Conservation (phyloP, 2,329 filamentous ascomycete species). For the Aspergillus pseudoviridinutans region DNA sequence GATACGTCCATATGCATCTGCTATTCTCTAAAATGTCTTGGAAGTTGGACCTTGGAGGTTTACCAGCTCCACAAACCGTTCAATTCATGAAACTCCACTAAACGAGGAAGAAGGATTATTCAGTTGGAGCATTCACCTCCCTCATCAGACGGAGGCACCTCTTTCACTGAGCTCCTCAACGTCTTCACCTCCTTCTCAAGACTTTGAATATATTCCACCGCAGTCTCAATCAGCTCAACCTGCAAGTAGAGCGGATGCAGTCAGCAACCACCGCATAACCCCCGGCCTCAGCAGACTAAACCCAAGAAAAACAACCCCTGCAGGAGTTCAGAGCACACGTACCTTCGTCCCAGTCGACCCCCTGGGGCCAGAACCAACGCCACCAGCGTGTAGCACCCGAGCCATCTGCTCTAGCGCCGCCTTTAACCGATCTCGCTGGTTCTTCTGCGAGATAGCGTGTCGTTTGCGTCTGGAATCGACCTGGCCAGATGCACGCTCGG, state of each 20-base stretch:
- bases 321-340: neutral
- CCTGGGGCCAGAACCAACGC: neutral
- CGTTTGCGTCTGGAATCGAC: slow-evolving; percentile 1
- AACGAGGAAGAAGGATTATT: neutral
- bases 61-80: neutral
- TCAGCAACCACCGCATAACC: neutral
- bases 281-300: neutral
- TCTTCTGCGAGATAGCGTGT: slow-evolving; percentile 5
- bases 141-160: no score
- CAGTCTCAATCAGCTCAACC: slow-evolving; percentile 12
- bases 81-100: neutral
- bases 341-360: slow-evolving; percentile 1
- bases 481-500: neutral
- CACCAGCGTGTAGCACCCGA: slow-evolving; percentile 1
- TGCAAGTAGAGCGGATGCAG: neutral
- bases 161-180: neutral
- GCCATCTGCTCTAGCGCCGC: slow-evolving; percentile 5
- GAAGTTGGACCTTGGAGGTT: neutral
- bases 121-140: neutral
- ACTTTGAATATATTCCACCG: slow-evolving; percentile 11
- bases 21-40: neutral
- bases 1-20: neutral
- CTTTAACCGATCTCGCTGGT: slow-evolving; percentile 3
- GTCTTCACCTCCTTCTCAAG: slow-evolving; percentile 6
- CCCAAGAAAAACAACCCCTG: neutral